Evolutionary conservation across 2,329 filamentous ascomycete species (phyloP).

Genomic region (Colletotrichum viniferum): DNA sequence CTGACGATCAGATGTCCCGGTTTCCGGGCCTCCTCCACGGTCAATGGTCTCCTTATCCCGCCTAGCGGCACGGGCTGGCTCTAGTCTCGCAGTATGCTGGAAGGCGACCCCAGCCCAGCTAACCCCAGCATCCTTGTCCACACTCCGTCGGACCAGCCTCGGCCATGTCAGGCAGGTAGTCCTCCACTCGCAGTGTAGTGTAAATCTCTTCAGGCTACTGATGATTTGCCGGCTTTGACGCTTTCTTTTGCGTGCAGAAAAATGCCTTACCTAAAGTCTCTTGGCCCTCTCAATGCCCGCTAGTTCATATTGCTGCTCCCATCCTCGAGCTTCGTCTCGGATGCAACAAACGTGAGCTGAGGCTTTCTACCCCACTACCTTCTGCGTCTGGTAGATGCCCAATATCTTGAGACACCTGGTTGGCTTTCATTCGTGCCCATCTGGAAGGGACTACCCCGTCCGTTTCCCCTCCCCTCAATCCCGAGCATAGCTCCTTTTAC

Average conservation of each 20-base stretch:
- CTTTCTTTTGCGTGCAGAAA: conserved; percentile 11
- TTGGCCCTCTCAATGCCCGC: not conserved
- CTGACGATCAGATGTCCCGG: not conserved
- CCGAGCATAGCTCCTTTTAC: not conserved
- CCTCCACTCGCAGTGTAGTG: not conserved
- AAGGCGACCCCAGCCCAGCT: conserved; percentile 10
- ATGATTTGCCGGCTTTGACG: not conserved
- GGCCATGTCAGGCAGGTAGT: not conserved
- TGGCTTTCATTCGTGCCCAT: not conserved
- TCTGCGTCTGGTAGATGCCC: not conserved
- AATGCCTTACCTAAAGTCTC: not conserved
- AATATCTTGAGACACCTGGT: not conserved
- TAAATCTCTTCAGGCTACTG: not conserved
- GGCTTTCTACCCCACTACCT: not conserved
- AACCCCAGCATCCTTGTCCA: conserved; percentile 9
- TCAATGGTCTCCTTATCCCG: not conserved
- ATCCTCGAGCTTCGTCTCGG: not conserved
- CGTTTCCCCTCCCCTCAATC: not conserved
- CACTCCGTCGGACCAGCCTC: conserved; percentile 3
- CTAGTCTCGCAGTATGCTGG: not conserved
- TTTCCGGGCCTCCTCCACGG: not conserved
- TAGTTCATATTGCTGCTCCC: not conserved
- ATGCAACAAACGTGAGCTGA: conserved; percentile 7
- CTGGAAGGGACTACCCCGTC: not conserved
- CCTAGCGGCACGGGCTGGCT: not conserved